Evolutionary conservation across 768 basidiomycete genomes (phyloP).

Genomic region (Sistotremastrum niveocremeum): DNA sequence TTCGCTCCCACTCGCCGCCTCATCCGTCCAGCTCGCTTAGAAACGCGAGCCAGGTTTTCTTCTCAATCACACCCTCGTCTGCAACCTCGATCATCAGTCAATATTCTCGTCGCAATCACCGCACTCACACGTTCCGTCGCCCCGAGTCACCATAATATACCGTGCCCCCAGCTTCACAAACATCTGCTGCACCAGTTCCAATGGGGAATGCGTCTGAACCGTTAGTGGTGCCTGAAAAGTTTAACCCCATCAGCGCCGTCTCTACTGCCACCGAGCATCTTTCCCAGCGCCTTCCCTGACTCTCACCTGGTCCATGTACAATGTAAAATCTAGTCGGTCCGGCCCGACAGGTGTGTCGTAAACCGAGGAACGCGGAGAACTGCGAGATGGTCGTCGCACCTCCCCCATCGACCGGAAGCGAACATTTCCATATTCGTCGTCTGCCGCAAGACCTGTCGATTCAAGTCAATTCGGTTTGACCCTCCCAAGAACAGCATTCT

Average conservation of each 20-base stretch:
- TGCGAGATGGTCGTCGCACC: slow-evolving; percentile 41
- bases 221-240: slow-evolving; percentile 66
- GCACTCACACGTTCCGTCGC: slow-evolving; percentile 64
- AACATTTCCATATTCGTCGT: slow-evolving; percentile 52
- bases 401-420: slow-evolving; percentile 40
- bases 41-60: slow-evolving; percentile 89
- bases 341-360: slow-evolving; percentile 24
- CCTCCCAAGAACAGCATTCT: neutral
- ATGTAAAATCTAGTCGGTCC: slow-evolving; percentile 68
- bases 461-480: neutral
- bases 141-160: slow-evolving; percentile 75
- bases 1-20: no score
- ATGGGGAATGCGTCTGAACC: slow-evolving; percentile 68
- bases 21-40: slow-evolving; percentile 48
- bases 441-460: slow-evolving; percentile 58
- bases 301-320: slow-evolving; percentile 80
- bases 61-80: slow-evolving; percentile 89
- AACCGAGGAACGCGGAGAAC: slow-evolving; percentile 23
- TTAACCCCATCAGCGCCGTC: neutral
- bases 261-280: slow-evolving; percentile 1
- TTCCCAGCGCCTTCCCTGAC: neutral
- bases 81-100: neutral
- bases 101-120: neutral
- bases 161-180: slow-evolving; percentile 90
- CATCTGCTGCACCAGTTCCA: slow-evolving; percentile 87